phyloP scores from a whole-genome alignment of 345 rosid species.

The Erodium maritimum region DNA sequence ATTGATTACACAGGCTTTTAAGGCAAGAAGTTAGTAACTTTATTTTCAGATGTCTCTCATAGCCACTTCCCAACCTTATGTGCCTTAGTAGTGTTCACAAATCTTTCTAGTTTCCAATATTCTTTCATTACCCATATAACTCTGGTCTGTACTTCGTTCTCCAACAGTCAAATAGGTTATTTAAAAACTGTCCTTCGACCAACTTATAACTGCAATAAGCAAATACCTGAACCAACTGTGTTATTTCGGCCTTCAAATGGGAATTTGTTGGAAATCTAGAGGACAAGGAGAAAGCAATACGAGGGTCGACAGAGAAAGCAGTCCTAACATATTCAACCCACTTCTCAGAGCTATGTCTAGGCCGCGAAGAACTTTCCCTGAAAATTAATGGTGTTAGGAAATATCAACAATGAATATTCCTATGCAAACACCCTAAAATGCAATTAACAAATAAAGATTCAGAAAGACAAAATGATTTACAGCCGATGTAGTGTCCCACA shows the following conservation, averaged over 20 bases:
- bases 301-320: constrained; percentile 87
- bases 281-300: constrained; percentile 66
- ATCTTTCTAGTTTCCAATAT: too few relatives aligned
- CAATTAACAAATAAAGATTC: constrained; percentile 2
- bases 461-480: too few relatives aligned
- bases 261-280: constrained; percentile 75
- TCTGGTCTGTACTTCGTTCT: neutral
- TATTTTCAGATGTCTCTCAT: too few relatives aligned
- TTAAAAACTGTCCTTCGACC: neutral
- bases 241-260: constrained; percentile 65
- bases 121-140: neutral
- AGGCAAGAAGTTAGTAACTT: too few relatives aligned
- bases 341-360: constrained; percentile 66
- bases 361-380: constrained; percentile 62
- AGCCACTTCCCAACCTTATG: neutral
- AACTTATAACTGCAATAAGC: neutral
- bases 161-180: neutral
- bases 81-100: neutral
- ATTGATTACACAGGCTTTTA: too few relatives aligned
- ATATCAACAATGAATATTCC: constrained; percentile 1
- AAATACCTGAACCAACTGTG: constrained; percentile 82
- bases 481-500: too few relatives aligned
- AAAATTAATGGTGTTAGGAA: constrained; percentile 11
- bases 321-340: constrained; percentile 81
- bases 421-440: neutral